A percentile compares a stretch with the other conserved stretches of the same genome.
phyloP scores from a whole-genome alignment of 1,284 basidiomycete genomes.

The Peniophora sp. region DNA sequence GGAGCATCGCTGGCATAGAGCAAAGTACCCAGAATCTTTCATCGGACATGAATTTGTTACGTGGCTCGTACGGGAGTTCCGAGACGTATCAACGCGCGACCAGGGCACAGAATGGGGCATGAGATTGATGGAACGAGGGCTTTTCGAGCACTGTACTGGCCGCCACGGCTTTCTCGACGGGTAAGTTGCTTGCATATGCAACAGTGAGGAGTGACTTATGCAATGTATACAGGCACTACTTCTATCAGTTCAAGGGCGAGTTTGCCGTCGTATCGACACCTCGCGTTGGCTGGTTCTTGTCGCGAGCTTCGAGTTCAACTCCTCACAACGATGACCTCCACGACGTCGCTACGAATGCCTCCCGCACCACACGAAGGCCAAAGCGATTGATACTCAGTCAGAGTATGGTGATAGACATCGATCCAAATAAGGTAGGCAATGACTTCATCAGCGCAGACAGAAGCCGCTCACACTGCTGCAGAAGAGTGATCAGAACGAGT shows the following conservation, averaged over 20 bases:
- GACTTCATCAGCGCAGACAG: background rate
- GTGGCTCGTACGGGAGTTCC: slow-evolving; percentile 82
- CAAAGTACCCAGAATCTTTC: slow-evolving; percentile 70
- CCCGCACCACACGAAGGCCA: slow-evolving; percentile 30
- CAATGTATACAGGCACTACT: slow-evolving; percentile 59
- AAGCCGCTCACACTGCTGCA: slow-evolving; percentile 17
- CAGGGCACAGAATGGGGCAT: slow-evolving; percentile 77
- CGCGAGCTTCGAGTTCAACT: slow-evolving; percentile 31
- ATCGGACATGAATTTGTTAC: slow-evolving; percentile 81
- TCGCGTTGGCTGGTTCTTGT: slow-evolving; percentile 51
- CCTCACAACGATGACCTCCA: slow-evolving; percentile 22
- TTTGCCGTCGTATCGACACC: slow-evolving; percentile 65
- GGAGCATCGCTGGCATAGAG: slow-evolving; percentile 68
- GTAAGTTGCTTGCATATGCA: slow-evolving; percentile 32
- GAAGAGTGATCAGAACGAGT: slow-evolving; percentile 83
- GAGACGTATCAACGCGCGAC: slow-evolving; percentile 72
- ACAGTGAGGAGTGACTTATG: slow-evolving; percentile 2
- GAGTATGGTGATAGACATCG: slow-evolving; percentile 82
- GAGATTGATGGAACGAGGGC: slow-evolving; percentile 66
- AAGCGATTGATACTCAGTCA: slow-evolving; percentile 78
- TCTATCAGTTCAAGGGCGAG: slow-evolving; percentile 76
- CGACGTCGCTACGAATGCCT: slow-evolving; percentile 29
- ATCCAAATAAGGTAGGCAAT: slow-evolving; percentile 61
- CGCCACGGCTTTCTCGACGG: slow-evolving; percentile 81
- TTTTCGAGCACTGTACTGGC: slow-evolving; percentile 77